Base-by-base conservation (phyloP, 805 yeast genomes). In the Tetrapisispora iriomotensis region DNA sequence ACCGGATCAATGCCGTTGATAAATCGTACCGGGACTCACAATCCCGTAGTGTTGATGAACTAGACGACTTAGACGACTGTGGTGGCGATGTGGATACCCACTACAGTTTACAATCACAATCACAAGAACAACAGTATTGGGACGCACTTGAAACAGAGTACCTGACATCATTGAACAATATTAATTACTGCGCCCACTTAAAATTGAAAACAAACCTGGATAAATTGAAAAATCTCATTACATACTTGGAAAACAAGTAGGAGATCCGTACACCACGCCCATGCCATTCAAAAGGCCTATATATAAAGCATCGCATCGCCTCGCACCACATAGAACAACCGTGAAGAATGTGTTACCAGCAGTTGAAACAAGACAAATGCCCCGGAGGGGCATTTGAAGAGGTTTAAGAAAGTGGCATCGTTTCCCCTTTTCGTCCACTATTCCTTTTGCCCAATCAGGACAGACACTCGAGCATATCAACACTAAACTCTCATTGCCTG, bases 201-300 rank as follows among this genome's bases (percentile, higher is more conserved):
- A 32, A 44, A 6, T 55, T 55, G 18, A 41, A 61, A 13, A 40
- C 46, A 2, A 54, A 56, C 19, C 33, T 59, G 8, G 49, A 48
- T 6, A 59, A 58, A 38, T 37, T 62, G 17, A 53, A 52, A 15
- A 54, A 54, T 26, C 45, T 63, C 6, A 44, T 61, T 8, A 35
- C 42, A 12, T 50, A 42, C 34, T 43, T 53, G 14, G 49, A 49
- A 21, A 36, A 29, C 19, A 28, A 22, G 20, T 34, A 12, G 22
- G 15, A 15, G 21, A 12, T 14, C 20, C 21, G 31, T 13, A 15
- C 17, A n/a, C 19, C 17, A 29, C 4, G 31, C 19, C 6, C 13
- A 4, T n/a, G 4, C 4, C 10, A 4, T 12, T 13, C 28, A 13
- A 25, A 8, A 13, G 4, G 9, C 12, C 28, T 14, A 6, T 4